These are phyloP conservation scores for Candida oleophila DNA, from an alignment of 805 yeast genomes.

Conservation along the genomic window DNA sequence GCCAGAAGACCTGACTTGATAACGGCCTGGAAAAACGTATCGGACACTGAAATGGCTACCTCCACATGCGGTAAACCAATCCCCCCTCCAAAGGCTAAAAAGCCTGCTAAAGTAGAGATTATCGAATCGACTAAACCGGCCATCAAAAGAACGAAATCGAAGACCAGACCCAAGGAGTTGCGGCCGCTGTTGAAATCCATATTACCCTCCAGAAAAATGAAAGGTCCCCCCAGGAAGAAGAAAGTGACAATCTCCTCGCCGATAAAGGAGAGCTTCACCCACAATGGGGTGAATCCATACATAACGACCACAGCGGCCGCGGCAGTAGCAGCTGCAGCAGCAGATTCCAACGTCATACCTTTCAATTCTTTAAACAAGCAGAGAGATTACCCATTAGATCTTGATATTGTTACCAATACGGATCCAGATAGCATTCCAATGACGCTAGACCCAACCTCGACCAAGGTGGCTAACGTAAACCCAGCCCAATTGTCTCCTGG, in stretches of 20 bases:
- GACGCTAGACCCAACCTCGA: background rate
- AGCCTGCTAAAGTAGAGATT: background rate
- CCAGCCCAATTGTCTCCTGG: background rate
- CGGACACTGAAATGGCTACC: background rate
- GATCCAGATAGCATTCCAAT: background rate
- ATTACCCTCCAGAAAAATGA: background rate
- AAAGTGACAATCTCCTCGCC: conserved; percentile 16
- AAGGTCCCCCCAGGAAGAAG: background rate
- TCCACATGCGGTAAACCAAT: background rate
- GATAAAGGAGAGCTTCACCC: conserved; percentile 13
- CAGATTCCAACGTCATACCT: background rate
- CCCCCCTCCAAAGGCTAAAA: background rate
- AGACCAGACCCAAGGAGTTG: background rate
- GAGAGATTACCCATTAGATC: conserved; percentile 1
- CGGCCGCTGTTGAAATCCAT: background rate
- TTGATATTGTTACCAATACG: background rate
- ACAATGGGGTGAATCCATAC: conserved; percentile 9
- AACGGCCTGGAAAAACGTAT: background rate
- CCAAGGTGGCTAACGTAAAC: background rate
- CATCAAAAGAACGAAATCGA: background rate
- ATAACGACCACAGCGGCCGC: conserved; percentile 1
- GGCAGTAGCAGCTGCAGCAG: conserved; percentile 1
- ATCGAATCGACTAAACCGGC: background rate
- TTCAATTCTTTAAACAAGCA: background rate
- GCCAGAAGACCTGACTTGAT: conserved; percentile 11